phyloP scores from a whole-genome alignment of 495 filamentous ascomycete genomes.

The Cladorrhinum samala region DNA sequence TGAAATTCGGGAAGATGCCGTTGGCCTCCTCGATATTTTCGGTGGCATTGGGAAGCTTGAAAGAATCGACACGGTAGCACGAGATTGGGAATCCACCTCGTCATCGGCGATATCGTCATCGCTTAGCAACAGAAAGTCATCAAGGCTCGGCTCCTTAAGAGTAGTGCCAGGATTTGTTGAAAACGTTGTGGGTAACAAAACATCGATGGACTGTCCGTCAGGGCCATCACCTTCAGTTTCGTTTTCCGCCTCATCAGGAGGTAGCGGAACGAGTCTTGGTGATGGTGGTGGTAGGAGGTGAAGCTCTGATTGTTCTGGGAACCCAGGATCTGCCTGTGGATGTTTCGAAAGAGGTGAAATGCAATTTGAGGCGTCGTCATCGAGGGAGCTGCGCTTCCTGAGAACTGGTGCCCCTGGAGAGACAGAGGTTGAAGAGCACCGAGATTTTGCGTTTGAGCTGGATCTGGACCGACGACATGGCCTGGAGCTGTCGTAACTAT shows the following conservation, averaged over 20 bases:
- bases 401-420: slow-evolving; percentile 16
- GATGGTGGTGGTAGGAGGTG: slow-evolving; percentile 13
- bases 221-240: no score
- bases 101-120: slow-evolving; percentile 44
- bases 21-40: slow-evolving; percentile 2
- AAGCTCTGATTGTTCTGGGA: no score
- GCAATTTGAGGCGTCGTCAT: background rate
- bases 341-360: no score
- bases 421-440: slow-evolving; percentile 11
- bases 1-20: slow-evolving; percentile 2
- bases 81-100: background rate
- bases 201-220: no score
- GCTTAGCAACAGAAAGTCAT: slow-evolving; percentile 39
- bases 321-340: no score
- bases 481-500: slow-evolving; percentile 1
- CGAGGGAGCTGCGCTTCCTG: slow-evolving; percentile 9
- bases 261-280: slow-evolving; percentile 15
- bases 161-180: background rate
- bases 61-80: slow-evolving; percentile 6
- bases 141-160: slow-evolving; percentile 34
- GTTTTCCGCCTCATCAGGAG: background rate
- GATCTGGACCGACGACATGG: slow-evolving; percentile 13
- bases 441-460: slow-evolving; percentile 6
- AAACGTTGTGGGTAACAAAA: no score
- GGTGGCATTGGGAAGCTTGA: slow-evolving; percentile 16